These are phyloP conservation scores for Boletus bicolor DNA, from an alignment of 768 basidiomycete species.

Conservation along the genomic window DNA sequence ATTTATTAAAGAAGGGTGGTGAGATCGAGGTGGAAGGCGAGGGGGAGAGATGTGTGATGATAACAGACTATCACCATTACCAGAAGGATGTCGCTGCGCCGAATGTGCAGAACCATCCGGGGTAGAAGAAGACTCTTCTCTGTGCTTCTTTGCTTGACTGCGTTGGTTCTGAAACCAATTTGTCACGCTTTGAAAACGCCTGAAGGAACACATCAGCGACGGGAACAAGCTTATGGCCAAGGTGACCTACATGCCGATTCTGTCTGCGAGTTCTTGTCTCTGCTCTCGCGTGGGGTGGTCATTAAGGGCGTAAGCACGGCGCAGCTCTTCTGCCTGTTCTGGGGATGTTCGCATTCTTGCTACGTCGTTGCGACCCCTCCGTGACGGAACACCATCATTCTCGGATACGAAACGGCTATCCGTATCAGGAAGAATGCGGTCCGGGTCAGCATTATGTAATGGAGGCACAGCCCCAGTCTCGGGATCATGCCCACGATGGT, in stretches of 20 bases:
- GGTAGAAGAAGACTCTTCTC: slow-evolving; percentile 44
- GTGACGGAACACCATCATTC: slow-evolving; percentile 39
- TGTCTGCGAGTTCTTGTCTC: slow-evolving; percentile 59
- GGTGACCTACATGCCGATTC: slow-evolving; percentile 70
- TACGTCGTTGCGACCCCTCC: slow-evolving; percentile 29
- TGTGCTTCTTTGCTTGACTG: slow-evolving; percentile 69
- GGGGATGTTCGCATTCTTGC: slow-evolving; percentile 58
- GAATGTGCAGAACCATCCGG: slow-evolving; percentile 13
- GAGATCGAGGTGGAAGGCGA: slow-evolving; percentile 27
- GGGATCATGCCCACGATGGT: slow-evolving; percentile 31
- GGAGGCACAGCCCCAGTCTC: slow-evolving; percentile 22
- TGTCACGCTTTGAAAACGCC: slow-evolving; percentile 76
- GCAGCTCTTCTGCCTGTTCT: slow-evolving; percentile 67
- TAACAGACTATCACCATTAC: slow-evolving; percentile 1
- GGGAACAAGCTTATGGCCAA: slow-evolving; percentile 4
- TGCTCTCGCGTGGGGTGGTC: slow-evolving; percentile 69
- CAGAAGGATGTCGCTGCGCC: slow-evolving; percentile 15
- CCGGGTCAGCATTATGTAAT: slow-evolving; percentile 42
- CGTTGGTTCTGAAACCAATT: slow-evolving; percentile 91
- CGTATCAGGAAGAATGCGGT: slow-evolving; percentile 48
- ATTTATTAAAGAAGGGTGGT: slow-evolving; percentile 29
- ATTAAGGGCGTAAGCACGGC: slow-evolving; percentile 59
- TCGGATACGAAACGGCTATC: slow-evolving; percentile 51
- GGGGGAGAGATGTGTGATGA: slow-evolving; percentile 14
- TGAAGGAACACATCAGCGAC: slow-evolving; percentile 36